These are phyloP conservation scores for Monosporascus sp. DNA, from an alignment of 2,329 filamentous ascomycete species.

Conservation along the genomic window DNA sequence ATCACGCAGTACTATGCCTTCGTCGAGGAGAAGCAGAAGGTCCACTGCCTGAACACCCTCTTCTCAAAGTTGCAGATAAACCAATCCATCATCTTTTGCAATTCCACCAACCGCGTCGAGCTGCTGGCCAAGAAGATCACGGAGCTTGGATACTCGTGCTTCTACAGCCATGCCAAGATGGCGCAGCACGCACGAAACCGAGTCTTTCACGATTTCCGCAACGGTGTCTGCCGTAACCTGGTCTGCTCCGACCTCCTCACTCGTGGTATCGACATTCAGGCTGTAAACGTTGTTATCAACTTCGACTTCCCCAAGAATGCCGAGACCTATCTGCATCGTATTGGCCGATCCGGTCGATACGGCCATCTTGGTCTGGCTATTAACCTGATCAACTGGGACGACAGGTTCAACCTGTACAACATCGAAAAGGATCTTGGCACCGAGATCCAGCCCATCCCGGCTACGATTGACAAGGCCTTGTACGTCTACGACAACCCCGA, in stretches of 20 bases:
- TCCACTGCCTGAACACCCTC: conserved; percentile 96
- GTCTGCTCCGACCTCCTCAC: conserved; percentile 97
- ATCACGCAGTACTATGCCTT: conserved; percentile 99
- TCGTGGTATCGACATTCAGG: conserved; percentile 98
- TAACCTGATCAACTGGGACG: conserved; percentile 99
- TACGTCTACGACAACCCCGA: conserved; percentile 98
- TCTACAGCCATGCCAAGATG: conserved; percentile 99
- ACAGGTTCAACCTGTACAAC: conserved; percentile 97
- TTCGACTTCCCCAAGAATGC: conserved; percentile 99
- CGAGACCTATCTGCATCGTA: conserved; percentile 96
- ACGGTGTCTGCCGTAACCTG: conserved; percentile 94
- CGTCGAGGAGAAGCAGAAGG: conserved; percentile 98
- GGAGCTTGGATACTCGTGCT: conserved; percentile 97
- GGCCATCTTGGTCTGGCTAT: conserved; percentile 96
- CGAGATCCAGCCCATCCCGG: conserved; percentile 94
- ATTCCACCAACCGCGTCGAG: conserved; percentile 97
- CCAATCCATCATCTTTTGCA: conserved; percentile 99
- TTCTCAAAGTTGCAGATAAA: conserved; percentile 99
- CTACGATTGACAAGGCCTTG: conserved; percentile 91
- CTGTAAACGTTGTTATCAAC: conserved; percentile 99
- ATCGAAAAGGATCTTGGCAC: conserved; percentile 97
- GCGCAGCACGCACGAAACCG: conserved; percentile 94
- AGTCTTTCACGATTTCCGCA: conserved; percentile 98
- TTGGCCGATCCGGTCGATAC: conserved; percentile 94
- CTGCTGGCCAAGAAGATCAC: conserved; percentile 98